Evolutionary conservation across 2,329 filamentous ascomycete species (phyloP), one percentile per base, ranked within the genome.

Genomic region (Acrocalymma vagum): DNA sequence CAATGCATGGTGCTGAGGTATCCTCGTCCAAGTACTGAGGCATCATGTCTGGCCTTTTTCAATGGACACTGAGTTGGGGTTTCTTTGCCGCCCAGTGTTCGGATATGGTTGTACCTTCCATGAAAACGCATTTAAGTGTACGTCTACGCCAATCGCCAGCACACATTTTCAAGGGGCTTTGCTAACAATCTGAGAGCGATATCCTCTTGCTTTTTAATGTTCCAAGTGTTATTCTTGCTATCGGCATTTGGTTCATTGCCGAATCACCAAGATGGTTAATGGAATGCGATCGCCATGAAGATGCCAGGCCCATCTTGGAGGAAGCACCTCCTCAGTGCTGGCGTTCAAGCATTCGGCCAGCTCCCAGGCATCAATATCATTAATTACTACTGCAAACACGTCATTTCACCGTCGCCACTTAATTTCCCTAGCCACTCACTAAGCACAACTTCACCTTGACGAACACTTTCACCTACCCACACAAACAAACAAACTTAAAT

Each of bases 261-360:
- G 82, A 85, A 53, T 83, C 80, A 1, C 83, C 83, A 2, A 71
- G 82, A 40, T 85, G 81, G 81, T 69, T 84, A 8, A 76, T 82
- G 38, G 73, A 74, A 41, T 75, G 80, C 28, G 78, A 80, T 26
- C 75, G 77, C 4, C 67, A 75, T 9, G 79, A 82, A 23, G 75
- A 84, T 53, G 55, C 53, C 30, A 21, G 25, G 39, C n/a, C 32
- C n/a, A n/a, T n/a, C n/a, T n/a, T n/a, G n/a, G n/a, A n/a, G n/a
- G n/a, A n/a, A n/a, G n/a, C n/a, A n/a, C n/a, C n/a, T n/a, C n/a
- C n/a, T n/a, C n/a, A n/a, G n/a, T n/a, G n/a, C n/a, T n/a, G n/a
- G n/a, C n/a, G n/a, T n/a, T n/a, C n/a, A n/a, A n/a, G n/a, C n/a
- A n/a, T n/a, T n/a, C n/a, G n/a, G n/a, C n/a, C n/a, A n/a, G n/a